A percentile compares a stretch with the other conserved stretches of the same genome.
Evolutionary conservation across 2,329 filamentous ascomycete genomes (phyloP).

Genomic region (Zymoseptoria ardabiliae): DNA sequence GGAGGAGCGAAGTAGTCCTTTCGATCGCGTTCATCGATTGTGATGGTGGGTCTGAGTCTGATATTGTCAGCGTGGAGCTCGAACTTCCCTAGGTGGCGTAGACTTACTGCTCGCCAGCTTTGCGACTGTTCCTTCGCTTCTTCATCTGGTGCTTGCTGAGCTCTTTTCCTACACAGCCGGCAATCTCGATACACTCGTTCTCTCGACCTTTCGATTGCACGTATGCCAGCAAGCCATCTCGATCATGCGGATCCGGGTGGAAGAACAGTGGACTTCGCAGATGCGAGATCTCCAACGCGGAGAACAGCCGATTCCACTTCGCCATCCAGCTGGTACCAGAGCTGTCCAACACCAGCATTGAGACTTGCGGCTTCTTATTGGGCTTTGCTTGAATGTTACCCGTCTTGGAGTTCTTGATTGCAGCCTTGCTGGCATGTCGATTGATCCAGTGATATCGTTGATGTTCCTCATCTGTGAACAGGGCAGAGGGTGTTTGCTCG

Average conservation of each 20-base stretch:
- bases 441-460: constrained; percentile 72
- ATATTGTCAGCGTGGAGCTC: neutral
- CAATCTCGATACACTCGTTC: constrained; percentile 60
- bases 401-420: constrained; percentile 47
- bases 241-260: constrained; percentile 68
- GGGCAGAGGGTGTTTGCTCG: constrained; percentile 66
- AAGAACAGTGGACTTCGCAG: constrained; percentile 77
- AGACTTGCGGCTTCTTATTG: constrained; percentile 21
- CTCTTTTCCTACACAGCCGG: constrained; percentile 69
- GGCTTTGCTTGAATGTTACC: constrained; percentile 27
- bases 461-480: constrained; percentile 79
- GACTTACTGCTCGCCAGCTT: constrained; percentile 12
- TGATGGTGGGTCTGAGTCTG: constrained; percentile 24
- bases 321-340: constrained; percentile 59
- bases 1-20: constrained; percentile 42
- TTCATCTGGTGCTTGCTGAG: constrained; percentile 68
- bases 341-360: constrained; percentile 61
- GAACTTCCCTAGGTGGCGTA: too few relatives aligned
- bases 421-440: constrained; percentile 55
- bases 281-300: constrained; percentile 60
- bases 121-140: constrained; percentile 46
- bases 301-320: constrained; percentile 64
- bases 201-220: constrained; percentile 55
- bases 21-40: constrained; percentile 40
- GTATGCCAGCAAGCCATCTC: constrained; percentile 65